Base-by-base conservation (phyloP, 305 asterid genomes). In the Salvia sclarea region DNA sequence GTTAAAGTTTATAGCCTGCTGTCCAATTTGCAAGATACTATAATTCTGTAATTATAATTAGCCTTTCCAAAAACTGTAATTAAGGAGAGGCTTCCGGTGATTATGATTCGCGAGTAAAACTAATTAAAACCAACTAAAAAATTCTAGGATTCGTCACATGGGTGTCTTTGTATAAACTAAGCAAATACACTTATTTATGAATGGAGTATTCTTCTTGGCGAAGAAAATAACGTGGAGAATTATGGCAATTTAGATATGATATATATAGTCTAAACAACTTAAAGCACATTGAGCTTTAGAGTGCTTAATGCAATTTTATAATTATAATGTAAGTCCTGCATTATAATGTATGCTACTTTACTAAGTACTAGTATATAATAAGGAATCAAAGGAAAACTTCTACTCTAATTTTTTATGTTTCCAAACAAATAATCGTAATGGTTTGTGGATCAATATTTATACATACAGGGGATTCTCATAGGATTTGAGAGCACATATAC, bases 141-240 rank as follows among this genome's bases (percentile, higher is more conserved):
- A n/a, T n/a, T n/a, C n/a, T n/a, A n/a, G n/a, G n/a, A n/a, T n/a
- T 25, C 30, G 25, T 6, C 12, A 47, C 11, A 47, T 44, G 50
- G 50, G 20, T 14, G 20, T 47, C 25, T 47, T 17, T 47, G 13
- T 49, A 20, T 22, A 12, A 53, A 20, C 20, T 13, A 53, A 24
- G 38, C 20, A 53, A 12, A 22, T 24, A 52, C 6, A 0, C 8
- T 37, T 9, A 24, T 22, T 48, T 11, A 53, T 12, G 3, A n/a
- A 54, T 28, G 40, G 38, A n/a, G 21, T n/a, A 54, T 28, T 54
- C 61, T 54, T 54, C 61, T 28, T 54, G 2, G 0, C 61, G 61
- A 54, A 54, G 61, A 54, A 54, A 54, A 13, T 54, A 28, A 18
- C 37, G 38, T 28, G 61, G 40, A n/a, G n/a, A 25, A 54, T 49